Conservation (phyloP, 148 eudicot genomes). For the Rhododendron ferrugineum region DNA sequence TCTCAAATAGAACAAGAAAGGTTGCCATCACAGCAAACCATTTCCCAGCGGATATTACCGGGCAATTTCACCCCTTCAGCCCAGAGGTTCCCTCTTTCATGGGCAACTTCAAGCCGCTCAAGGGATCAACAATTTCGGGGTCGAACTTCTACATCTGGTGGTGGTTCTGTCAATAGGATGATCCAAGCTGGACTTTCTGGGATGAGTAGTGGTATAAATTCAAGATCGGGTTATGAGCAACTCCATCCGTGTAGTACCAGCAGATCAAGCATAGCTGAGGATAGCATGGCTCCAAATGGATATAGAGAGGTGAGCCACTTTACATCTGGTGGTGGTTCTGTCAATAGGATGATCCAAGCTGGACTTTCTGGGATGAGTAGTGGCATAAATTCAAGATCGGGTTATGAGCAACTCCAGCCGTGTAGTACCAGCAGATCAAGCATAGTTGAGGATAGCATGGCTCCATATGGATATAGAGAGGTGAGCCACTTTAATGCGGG, state of each 20-base stretch:
- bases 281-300: constrained; percentile 19
- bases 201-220: constrained; percentile 20
- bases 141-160: constrained; percentile 21
- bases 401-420: constrained; percentile 42
- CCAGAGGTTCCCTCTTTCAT: constrained; percentile 19
- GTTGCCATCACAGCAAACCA: constrained; percentile 17
- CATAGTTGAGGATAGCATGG: constrained; percentile 20
- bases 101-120: constrained; percentile 24
- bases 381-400: constrained; percentile 22
- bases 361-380: constrained; percentile 23
- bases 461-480: constrained; percentile 32
- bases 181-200: constrained; percentile 19
- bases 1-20: constrained; percentile 22
- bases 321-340: constrained; percentile 17
- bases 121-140: constrained; percentile 24
- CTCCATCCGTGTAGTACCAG: constrained; percentile 50
- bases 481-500: constrained; percentile 30
- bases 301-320: constrained; percentile 35
- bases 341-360: constrained; percentile 8
- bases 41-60: constrained; percentile 23
- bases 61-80: constrained; percentile 19
- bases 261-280: constrained; percentile 37
- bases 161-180: constrained; percentile 16
- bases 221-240: constrained; percentile 27
- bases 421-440: constrained; percentile 48